Evolutionary conservation across 306 rosid genomes (phyloP).

Genomic region (Malus sylvestris): DNA sequence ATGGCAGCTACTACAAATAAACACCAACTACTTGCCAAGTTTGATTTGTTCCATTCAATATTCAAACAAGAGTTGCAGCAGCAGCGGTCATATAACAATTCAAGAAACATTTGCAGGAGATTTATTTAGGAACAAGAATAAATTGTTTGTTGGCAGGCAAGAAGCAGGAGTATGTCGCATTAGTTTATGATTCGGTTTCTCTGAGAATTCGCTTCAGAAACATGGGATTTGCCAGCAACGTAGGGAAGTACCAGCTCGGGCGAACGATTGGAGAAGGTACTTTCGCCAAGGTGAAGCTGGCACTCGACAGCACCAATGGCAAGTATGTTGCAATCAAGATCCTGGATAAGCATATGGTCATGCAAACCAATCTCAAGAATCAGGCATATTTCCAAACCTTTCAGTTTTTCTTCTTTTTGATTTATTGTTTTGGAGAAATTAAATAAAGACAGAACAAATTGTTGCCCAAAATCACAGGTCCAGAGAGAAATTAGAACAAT

Average conservation of each 20-base stretch:
- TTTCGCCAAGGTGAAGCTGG: slow-evolving; percentile 79
- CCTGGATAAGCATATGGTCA: slow-evolving; percentile 68
- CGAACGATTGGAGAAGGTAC: slow-evolving; percentile 74
- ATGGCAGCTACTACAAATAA: not conserved
- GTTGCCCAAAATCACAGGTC: slow-evolving; percentile 42
- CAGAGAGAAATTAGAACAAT: slow-evolving; percentile 75
- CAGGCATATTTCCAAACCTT: slow-evolving; percentile 39
- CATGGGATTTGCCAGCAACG: slow-evolving; percentile 44
- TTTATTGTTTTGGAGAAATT: not conserved
- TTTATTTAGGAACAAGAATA: not conserved
- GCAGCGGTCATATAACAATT: not conserved
- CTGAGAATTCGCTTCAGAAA: too few species aligned
- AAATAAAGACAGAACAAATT: not conserved
- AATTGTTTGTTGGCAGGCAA: too few species aligned
- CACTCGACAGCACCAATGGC: slow-evolving; percentile 33
- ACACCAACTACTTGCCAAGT: not conserved
- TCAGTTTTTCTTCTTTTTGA: not conserved
- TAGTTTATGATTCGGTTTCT: too few species aligned
- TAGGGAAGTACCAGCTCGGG: slow-evolving; percentile 56
- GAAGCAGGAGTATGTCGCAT: too few species aligned
- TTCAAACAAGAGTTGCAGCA: not conserved
- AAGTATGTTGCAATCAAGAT: slow-evolving; percentile 56
- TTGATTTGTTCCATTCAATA: not conserved
- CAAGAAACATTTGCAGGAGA: not conserved
- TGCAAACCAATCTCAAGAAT: slow-evolving; percentile 44